Conservation (phyloP, 768 basidiomycete genomes). For the Kwoniella pini region DNA sequence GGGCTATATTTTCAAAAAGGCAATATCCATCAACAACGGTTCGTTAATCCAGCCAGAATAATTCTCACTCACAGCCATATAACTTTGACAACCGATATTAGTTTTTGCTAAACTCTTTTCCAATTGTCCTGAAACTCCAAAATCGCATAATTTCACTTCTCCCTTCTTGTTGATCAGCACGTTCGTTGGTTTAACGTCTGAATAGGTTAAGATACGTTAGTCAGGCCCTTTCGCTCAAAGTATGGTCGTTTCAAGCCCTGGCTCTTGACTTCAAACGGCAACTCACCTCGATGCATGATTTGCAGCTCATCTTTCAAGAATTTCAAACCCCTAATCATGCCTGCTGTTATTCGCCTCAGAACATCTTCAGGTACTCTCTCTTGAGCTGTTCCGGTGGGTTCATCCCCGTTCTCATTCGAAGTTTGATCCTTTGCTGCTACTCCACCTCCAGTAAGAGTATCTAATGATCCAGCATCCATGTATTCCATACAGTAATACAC, state of each 20-base stretch:
- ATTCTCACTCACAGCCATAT: constrained; percentile 98
- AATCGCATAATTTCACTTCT: constrained; percentile 92
- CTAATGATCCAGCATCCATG: constrained; percentile 98
- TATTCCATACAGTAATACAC: constrained; percentile 99
- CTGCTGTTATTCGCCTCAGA: constrained; percentile 73
- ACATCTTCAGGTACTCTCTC: constrained; percentile 65
- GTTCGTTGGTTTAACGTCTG: constrained; percentile 92
- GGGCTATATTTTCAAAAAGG: constrained; percentile 58
- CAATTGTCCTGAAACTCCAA: constrained; percentile 97
- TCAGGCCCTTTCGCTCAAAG: too few species aligned
- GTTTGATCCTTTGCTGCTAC: constrained; percentile 55
- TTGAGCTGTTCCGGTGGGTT: constrained; percentile 2
- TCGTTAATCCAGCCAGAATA: too few species aligned
- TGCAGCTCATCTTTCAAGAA: constrained; percentile 94
- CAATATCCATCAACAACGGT: background rate
- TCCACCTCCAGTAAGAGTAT: constrained; percentile 68
- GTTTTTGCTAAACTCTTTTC: constrained; percentile 96
- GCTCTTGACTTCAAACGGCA: background rate
- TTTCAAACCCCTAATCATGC: constrained; percentile 84
- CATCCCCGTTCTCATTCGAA: constrained; percentile 19
- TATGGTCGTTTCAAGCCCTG: too few species aligned
- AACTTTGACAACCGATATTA: constrained; percentile 97
- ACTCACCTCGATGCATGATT: constrained; percentile 71
- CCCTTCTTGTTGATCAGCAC: constrained; percentile 87
- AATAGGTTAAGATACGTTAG: background rate